Evolutionary conservation across 306 rosid genomes (phyloP), one percentile per base, ranked within the genome.

Genomic region (Arachis stenosperma): DNA sequence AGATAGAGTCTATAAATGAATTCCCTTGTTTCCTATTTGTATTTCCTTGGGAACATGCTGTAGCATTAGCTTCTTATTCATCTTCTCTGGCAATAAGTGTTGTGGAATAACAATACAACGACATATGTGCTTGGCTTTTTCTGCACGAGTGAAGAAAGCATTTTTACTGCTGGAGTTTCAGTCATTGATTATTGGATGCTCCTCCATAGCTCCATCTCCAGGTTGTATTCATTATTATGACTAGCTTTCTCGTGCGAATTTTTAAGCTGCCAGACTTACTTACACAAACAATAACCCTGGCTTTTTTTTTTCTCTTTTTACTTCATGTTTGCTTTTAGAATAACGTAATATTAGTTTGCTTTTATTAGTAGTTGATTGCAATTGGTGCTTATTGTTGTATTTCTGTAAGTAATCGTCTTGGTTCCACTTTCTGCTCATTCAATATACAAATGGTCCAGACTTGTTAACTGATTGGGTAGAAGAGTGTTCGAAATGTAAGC

Each of bases 1-100:
- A 56, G 84, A 71, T 75, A 79, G 85, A 72, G 83, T 86, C 80
- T 68, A 86, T 83, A 87, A 81, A 84, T 89, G 78, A 80, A 63
- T 78, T 81, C 87, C 79, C 61, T 61, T 80, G 78, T 73, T 79
- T 59, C 74, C 22, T 17, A 70, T 75, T 78, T 64, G 69, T 84
- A 74, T 85, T 85, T 65, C 79, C 70, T 59, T 82, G 30, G 50
- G 81, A 82, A 80, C 77, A 67, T 62, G 78, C 54, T 78, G 71
- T 77, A 72, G 87, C 76, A 73, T 77, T 80, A 74, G 84, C 68
- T 78, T 83, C 80, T 44, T 57, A 70, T 84, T 87, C 61, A 70
- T 83, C 63, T 84, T 79, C 77, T 73, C 65, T 81, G 70, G 41
- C 81, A 86, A 87, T 88, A 88, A 89, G 63, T 74, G 84, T 75